phyloP scores from a whole-genome alignment of 768 basidiomycete genomes.

The Obba rivulosa region DNA sequence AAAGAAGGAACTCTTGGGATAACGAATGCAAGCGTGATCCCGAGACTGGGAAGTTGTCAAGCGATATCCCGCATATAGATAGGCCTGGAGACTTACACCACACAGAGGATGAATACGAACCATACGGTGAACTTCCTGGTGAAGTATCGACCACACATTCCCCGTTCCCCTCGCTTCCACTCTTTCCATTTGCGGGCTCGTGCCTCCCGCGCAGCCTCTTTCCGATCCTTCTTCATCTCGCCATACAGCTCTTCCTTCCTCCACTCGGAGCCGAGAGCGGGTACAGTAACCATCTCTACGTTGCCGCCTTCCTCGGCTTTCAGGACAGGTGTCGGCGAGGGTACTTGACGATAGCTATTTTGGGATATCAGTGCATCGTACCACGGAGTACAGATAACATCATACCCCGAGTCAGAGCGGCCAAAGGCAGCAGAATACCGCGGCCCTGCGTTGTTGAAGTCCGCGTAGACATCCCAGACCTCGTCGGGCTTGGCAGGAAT shows the following conservation, averaged over 20 bases:
- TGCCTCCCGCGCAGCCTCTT: slow-evolving; percentile 36
- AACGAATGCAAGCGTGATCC: slow-evolving; percentile 67
- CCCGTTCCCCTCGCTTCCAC: slow-evolving; percentile 76
- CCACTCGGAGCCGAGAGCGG: slow-evolving; percentile 91
- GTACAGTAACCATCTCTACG: slow-evolving; percentile 89
- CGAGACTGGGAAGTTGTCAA: slow-evolving; percentile 39
- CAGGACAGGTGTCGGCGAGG: slow-evolving; percentile 7
- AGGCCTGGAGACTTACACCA: slow-evolving; percentile 36
- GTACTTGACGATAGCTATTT: slow-evolving; percentile 21
- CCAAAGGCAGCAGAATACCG: slow-evolving; percentile 65
- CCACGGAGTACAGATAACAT: background rate
- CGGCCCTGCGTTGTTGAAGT: slow-evolving; percentile 85
- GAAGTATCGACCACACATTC: slow-evolving; percentile 76
- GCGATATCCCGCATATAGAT: background rate
- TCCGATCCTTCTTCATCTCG: slow-evolving; percentile 64
- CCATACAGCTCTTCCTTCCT: slow-evolving; percentile 62
- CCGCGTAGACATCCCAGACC: slow-evolving; percentile 79
- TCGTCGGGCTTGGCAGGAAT: slow-evolving; percentile 26
- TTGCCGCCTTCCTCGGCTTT: slow-evolving; percentile 42
- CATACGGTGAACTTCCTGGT: slow-evolving; percentile 71
- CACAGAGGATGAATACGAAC: slow-evolving; percentile 55
- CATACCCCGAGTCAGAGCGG: slow-evolving; percentile 37
- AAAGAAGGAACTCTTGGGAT: slow-evolving; percentile 81
- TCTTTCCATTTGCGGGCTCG: slow-evolving; percentile 54
- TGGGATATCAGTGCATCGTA: background rate